A percentile compares a stretch with the other conserved stretches of the same genome.
Conservation (phyloP, 768 basidiomycete genomes). For the Russula olivacea region DNA sequence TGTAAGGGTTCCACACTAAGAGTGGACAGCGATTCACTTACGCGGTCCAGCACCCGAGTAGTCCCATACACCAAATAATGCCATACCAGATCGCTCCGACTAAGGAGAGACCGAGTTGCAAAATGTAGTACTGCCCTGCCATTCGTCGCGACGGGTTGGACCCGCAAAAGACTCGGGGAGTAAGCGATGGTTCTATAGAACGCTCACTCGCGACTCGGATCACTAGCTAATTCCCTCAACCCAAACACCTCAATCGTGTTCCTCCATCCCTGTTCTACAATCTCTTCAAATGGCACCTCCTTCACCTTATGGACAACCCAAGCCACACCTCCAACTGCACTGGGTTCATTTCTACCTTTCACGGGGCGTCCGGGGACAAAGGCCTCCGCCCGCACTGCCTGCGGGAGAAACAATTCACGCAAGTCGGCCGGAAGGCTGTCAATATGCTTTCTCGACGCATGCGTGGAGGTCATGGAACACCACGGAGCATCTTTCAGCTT, state of each 20-base stretch:
- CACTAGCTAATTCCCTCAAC: slow-evolving; percentile 28
- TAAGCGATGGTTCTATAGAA: too few relatives aligned
- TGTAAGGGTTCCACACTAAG: not conserved
- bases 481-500: slow-evolving; percentile 54
- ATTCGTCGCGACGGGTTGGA: not conserved
- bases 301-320: slow-evolving; percentile 56
- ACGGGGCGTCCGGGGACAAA: slow-evolving; percentile 55
- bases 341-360: slow-evolving; percentile 76
- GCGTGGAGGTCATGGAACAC: slow-evolving; percentile 64
- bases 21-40: slow-evolving; percentile 21
- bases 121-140: not conserved
- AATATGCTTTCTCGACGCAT: slow-evolving; percentile 51
- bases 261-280: slow-evolving; percentile 52
- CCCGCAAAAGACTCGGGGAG: not conserved
- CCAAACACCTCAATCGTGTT: slow-evolving; percentile 61
- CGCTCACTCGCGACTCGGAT: not conserved
- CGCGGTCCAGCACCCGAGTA: slow-evolving; percentile 29
- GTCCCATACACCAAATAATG: slow-evolving; percentile 37
- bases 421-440: slow-evolving; percentile 43
- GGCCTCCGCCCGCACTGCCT: slow-evolving; percentile 47
- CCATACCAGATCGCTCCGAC: slow-evolving; percentile 36
- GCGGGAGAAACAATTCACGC: slow-evolving; percentile 46
- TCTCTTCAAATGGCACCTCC: slow-evolving; percentile 45
- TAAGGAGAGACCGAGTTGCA: slow-evolving; percentile 12
- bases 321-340: slow-evolving; percentile 58